These are phyloP conservation scores for Leishmania martiniquensis DNA, from an alignment of 208 protist species.

Conservation along the genomic window DNA sequence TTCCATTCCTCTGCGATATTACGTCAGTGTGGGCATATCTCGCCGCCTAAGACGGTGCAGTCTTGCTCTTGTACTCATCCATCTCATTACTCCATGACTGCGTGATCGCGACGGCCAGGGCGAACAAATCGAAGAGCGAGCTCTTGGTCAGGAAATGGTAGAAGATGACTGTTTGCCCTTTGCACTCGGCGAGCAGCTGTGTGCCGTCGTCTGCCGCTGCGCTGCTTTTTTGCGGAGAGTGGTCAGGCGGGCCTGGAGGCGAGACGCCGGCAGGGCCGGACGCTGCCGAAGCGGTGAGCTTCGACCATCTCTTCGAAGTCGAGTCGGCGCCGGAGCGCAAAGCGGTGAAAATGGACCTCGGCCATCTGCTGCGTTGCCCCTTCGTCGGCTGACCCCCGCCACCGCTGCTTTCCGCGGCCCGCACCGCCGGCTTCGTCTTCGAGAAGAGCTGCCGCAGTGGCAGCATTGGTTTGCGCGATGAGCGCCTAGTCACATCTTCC, in stretches of 20 bases:
- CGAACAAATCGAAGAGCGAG: conserved; percentile 48
- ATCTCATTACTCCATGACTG: conserved; percentile 44
- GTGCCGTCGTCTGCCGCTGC: not conserved
- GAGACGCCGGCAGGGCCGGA: not conserved
- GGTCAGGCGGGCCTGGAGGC: not conserved
- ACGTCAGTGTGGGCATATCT: conserved; percentile 9
- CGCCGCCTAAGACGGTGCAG: not conserved
- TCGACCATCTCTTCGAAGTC: conserved; percentile 1
- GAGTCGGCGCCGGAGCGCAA: conserved; percentile 8
- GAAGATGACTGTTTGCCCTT: conserved; percentile 47
- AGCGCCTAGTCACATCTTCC: conserved; percentile 27
- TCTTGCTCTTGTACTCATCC: conserved; percentile 5
- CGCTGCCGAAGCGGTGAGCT: not conserved
- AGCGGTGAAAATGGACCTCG: conserved; percentile 10
- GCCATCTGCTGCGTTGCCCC: conserved; percentile 6
- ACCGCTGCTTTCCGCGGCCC: not conserved
- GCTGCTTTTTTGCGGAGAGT: not conserved
- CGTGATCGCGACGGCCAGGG: conserved; percentile 51
- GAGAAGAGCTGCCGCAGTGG: conserved; percentile 18
- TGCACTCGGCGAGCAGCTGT: conserved; percentile 44
- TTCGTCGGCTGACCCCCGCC: not conserved
- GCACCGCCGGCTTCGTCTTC: not conserved
- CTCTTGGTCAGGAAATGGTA: conserved; percentile 41
- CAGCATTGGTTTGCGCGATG: conserved; percentile 4
- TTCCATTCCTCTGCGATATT: not conserved